Conservation (phyloP, 78 protist genomes). For the Parvularia atlantis region DNA sequence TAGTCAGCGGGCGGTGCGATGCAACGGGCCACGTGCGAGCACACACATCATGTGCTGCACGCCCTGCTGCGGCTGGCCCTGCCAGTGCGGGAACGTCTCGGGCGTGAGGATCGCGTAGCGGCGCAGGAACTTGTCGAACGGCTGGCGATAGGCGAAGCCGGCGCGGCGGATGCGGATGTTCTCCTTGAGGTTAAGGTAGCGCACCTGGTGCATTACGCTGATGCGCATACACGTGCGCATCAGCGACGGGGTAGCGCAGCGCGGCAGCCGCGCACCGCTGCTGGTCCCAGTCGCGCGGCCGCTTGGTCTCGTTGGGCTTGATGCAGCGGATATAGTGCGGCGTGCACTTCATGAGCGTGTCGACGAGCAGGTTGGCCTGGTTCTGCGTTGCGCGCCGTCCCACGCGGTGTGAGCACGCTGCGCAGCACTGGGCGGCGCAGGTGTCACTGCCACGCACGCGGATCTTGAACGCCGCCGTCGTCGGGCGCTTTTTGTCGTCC, state of each 20-base stretch:
- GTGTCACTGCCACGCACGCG: background rate
- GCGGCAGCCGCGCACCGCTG: background rate
- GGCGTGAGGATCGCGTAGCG: slow-evolving; percentile 52
- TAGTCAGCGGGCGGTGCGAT: too few species aligned
- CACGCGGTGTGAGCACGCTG: too few species aligned
- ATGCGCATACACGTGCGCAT: background rate
- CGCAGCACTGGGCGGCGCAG: too few species aligned
- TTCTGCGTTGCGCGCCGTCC: too few species aligned
- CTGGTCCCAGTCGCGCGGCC: background rate
- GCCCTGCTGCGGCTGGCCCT: background rate
- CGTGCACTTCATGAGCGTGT: too few species aligned
- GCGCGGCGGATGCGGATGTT: slow-evolving; percentile 87
- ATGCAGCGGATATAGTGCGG: slow-evolving; percentile 1
- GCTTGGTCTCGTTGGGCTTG: background rate
- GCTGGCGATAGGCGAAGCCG: slow-evolving; percentile 83
- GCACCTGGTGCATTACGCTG: slow-evolving; percentile 56
- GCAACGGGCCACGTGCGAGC: too few species aligned
- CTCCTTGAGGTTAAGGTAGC: slow-evolving; percentile 76
- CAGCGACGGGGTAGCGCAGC: background rate
- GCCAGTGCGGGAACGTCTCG: slow-evolving; percentile 6
- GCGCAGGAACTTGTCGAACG: slow-evolving; percentile 50
- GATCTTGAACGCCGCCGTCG: too few species aligned
- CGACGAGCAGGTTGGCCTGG: too few species aligned
- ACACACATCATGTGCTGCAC: background rate
- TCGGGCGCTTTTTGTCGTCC: background rate